A percentile compares a stretch with the other conserved stretches of the same genome.
Conservation (phyloP, 371 early-diverging fungal species). For the Chytridium lagenaria region DNA sequence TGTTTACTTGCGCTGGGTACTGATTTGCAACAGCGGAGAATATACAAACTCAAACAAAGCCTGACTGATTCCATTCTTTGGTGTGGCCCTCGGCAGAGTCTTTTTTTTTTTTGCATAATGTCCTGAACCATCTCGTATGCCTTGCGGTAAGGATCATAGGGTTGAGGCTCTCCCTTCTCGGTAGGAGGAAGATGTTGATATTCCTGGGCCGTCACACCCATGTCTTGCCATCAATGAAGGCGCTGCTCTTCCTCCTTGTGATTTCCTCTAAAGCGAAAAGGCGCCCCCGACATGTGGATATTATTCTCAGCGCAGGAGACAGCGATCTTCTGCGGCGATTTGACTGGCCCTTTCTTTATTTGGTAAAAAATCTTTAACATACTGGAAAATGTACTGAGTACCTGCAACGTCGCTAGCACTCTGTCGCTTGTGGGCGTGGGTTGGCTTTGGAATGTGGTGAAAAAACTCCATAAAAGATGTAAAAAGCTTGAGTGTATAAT, state of each 20-base stretch:
- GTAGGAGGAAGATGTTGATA: neutral
- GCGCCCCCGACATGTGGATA: neutral
- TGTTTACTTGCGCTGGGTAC: too few species aligned
- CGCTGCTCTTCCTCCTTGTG: neutral
- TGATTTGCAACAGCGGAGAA: too few species aligned
- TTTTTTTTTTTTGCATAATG: neutral
- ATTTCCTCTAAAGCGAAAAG: neutral
- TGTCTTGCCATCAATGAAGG: neutral
- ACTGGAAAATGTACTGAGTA: neutral
- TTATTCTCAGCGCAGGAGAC: neutral
- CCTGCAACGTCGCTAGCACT: neutral
- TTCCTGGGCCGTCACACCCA: too few species aligned
- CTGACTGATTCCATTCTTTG: neutral
- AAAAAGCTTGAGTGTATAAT: too few species aligned
- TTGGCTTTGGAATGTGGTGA: neutral
- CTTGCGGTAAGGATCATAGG: slow-evolving; percentile 5
- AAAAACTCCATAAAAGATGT: neutral
- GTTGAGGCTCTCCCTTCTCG: neutral
- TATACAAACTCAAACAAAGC: too few species aligned
- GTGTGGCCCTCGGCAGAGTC: neutral
- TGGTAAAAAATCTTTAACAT: neutral
- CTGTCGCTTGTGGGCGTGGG: neutral
- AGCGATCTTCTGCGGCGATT: neutral
- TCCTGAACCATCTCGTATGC: neutral
- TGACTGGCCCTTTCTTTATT: neutral